Evolutionary conservation across 192 early-diverging fungal species (phyloP), one percentile per base, ranked within the genome.

Genomic region (Mortierella hygrophila): DNA sequence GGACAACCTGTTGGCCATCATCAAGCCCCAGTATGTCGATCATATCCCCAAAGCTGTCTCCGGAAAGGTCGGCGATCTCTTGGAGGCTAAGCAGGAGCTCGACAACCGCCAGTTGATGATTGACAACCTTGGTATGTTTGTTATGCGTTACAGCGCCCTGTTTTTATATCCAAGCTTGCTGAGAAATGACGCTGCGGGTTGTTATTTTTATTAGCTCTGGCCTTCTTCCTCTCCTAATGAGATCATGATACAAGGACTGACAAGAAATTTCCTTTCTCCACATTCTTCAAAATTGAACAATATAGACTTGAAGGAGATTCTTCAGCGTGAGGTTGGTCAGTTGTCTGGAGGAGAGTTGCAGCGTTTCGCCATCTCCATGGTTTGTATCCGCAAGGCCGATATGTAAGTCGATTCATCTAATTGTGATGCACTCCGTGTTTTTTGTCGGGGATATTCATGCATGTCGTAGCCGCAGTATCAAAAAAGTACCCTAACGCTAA

Each of bases 21-120:
- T 96, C 87, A 99, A 99, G 91, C 97, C 97, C 44, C 98, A 99
- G 90, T 98, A 96, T 80, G 98, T 99, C 47, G 97, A 98, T 89
- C 91, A 93, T 78, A 94, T 99, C 69, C 94, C 97, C 5, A 94
- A 94, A 85, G 93, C 93, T 15, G 93, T 97, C 32, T 92, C 93
- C 74, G 97, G 97, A 75, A 88, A 91, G 44, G 98, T 99, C 46
- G 92, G 90, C 70, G 90, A 90, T 21, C 79, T 98, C 77, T 90
- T 99, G 60, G 82, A 92, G 68, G 88, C 88, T 16, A 98, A 97
- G 90, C 70, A 88, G 52, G 95, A 96, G 86, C 84, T 88, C 71
- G 90, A 93, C 52, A 98, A 99, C 89, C 79, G 91, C 80, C 90
- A 94, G 18, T 89, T 93, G 32, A 90, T 98, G 72, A 93, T 99